phyloP scores from a whole-genome alignment of 2,329 filamentous ascomycete genomes.

The Piedraia hortae region DNA sequence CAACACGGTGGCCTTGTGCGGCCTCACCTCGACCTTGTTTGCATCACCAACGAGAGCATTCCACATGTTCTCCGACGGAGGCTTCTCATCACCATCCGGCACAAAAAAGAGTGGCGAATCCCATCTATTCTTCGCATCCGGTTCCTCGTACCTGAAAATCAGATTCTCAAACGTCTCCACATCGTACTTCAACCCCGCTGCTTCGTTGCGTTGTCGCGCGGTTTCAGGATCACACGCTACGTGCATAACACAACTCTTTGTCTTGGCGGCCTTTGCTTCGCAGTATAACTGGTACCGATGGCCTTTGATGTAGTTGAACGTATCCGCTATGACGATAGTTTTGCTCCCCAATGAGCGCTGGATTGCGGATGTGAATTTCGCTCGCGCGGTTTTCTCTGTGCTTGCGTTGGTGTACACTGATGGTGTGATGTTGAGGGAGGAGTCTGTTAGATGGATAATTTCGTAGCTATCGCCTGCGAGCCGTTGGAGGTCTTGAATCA shows the following conservation, averaged over 20 bases:
- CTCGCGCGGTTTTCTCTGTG: conserved; percentile 58
- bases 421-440: conserved; percentile 39
- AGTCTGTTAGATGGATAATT: conserved; percentile 48
- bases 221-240: conserved; percentile 28
- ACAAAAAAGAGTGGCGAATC: conserved; percentile 61
- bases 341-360: conserved; percentile 45
- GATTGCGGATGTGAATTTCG: conserved; percentile 47
- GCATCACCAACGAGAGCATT: conserved; percentile 38
- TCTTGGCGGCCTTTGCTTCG: conserved; percentile 54
- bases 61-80: conserved; percentile 46
- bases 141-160: conserved; percentile 62
- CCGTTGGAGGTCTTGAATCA: conserved; percentile 33
- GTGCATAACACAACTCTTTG: conserved; percentile 46
- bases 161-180: conserved; percentile 48
- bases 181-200: conserved; percentile 16
- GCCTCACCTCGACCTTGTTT: conserved; percentile 36
- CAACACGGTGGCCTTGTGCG: conserved; percentile 48
- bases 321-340: conserved; percentile 55
- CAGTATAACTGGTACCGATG: conserved; percentile 70
- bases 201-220: conserved; percentile 33
- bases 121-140: conserved; percentile 63
- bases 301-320: conserved; percentile 70
- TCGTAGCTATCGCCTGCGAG: conserved; percentile 30
- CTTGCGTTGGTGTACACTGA: conserved; percentile 50
- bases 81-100: conserved; percentile 43